These are phyloP conservation scores for Neurospora tetraspora DNA, from an alignment of 495 filamentous ascomycete species.

Conservation along the genomic window DNA sequence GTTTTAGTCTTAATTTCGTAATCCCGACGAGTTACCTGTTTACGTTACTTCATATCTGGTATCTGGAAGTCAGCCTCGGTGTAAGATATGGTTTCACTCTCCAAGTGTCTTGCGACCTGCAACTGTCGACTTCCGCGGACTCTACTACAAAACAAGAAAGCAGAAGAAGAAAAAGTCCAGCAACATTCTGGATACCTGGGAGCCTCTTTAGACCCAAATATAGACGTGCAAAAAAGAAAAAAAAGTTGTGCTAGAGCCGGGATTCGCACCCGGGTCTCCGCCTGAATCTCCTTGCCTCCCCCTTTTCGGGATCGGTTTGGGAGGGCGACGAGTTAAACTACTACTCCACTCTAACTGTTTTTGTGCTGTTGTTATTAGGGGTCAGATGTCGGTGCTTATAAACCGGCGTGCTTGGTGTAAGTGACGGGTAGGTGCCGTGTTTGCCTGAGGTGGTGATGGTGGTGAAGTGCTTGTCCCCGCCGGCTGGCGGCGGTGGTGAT, in stretches of 20 bases:
- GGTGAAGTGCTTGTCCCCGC: not conserved
- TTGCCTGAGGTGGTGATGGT: not conserved
- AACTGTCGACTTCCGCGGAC: not conserved
- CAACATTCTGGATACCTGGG: not conserved
- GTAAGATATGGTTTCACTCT: not conserved
- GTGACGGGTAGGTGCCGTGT: not conserved
- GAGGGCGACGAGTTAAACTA: conserved; percentile 22
- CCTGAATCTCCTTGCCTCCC: not conserved
- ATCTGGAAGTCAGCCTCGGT: not conserved
- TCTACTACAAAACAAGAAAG: not conserved
- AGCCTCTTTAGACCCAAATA: accelerated
- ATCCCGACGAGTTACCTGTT: not conserved
- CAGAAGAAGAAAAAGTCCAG: not conserved
- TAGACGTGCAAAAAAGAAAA: not conserved
- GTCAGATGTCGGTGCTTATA: not conserved
- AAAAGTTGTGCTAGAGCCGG: conserved; percentile 11
- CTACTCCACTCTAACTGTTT: conserved; percentile 17
- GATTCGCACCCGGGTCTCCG: conserved; percentile 19
- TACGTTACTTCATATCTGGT: not conserved
- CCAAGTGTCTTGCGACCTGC: not conserved
- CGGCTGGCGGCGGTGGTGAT: not conserved
- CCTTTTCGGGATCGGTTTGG: conserved; percentile 3
- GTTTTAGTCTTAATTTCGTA: not conserved
- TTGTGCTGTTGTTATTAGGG: not conserved
- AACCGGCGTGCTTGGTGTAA: not conserved